Evolutionary conservation across 2,329 filamentous ascomycete species (phyloP).

Genomic region (Exophiala bonariae): DNA sequence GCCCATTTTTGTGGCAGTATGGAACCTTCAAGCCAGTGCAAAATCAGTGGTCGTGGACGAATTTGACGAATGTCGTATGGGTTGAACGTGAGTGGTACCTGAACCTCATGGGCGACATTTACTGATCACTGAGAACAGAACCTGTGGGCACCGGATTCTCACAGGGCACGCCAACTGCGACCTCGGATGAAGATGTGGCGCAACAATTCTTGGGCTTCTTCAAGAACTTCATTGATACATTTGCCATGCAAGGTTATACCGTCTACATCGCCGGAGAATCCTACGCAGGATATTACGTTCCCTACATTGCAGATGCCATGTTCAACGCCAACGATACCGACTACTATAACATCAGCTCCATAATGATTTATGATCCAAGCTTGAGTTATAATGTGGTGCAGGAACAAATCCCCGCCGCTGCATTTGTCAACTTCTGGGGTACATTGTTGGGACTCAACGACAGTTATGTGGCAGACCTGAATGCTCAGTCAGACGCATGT

Average conservation of each 20-base stretch:
- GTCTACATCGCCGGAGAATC: constrained; percentile 65
- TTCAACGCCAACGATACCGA: constrained; percentile 64
- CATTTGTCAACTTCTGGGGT: constrained; percentile 42
- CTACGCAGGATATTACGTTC: constrained; percentile 62
- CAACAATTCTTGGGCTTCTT: constrained; percentile 75
- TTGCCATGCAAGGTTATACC: constrained; percentile 65
- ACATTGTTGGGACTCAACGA: constrained; percentile 48
- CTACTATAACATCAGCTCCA: constrained; percentile 68
- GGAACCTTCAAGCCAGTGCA: constrained; percentile 31
- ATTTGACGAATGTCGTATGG: constrained; percentile 75
- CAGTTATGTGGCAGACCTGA: constrained; percentile 42
- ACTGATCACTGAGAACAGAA: constrained; percentile 5
- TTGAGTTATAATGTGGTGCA: constrained; percentile 56
- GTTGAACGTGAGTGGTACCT: constrained; percentile 53
- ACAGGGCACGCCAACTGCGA: constrained; percentile 63
- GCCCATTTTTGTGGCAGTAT: constrained; percentile 34
- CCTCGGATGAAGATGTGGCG: constrained; percentile 66
- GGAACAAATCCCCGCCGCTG: constrained; percentile 45
- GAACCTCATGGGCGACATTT: background rate
- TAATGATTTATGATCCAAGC: constrained; percentile 72
- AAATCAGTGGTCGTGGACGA: constrained; percentile 66
- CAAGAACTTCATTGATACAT: constrained; percentile 73
- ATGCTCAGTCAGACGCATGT: constrained; percentile 43
- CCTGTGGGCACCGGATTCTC: constrained; percentile 67
- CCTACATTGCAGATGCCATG: constrained; percentile 73